phyloP scores from a whole-genome alignment of 202 grass and related monocot genomes.

The Elaeis oleifera region DNA sequence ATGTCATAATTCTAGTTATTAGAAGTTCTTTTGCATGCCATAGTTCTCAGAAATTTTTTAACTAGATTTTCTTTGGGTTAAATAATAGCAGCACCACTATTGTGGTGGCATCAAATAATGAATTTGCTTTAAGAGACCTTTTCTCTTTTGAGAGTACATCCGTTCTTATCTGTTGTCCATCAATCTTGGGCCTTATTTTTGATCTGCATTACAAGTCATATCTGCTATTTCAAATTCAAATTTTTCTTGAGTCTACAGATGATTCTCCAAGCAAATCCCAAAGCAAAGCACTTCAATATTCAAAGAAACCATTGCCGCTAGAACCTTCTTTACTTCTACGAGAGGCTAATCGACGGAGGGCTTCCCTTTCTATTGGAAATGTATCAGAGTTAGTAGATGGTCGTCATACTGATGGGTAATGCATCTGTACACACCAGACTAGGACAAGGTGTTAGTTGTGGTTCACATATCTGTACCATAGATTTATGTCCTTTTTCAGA shows the following conservation, averaged over 20 bases:
- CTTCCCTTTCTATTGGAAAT: conserved; percentile 96
- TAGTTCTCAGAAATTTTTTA: no score
- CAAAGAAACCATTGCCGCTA: conserved; percentile 70
- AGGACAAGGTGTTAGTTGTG: background rate
- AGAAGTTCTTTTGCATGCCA: no score
- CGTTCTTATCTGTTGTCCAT: no score
- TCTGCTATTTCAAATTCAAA: background rate
- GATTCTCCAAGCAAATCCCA: conserved; percentile 80
- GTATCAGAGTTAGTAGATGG: conserved; percentile 65
- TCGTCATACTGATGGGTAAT: conserved; percentile 69
- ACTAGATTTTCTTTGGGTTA: no score
- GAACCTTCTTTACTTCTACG: conserved; percentile 92
- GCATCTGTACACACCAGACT: background rate
- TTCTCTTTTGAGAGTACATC: no score
- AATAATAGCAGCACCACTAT: no score
- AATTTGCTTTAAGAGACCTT: no score
- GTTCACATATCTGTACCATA: conserved; percentile 7
- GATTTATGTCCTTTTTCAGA: conserved; percentile 9
- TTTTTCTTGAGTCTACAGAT: conserved; percentile 32
- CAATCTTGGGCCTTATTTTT: no score
- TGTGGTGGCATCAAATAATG: no score
- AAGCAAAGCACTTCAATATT: conserved; percentile 94
- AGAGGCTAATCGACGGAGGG: conserved; percentile 92
- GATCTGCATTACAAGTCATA: no score
- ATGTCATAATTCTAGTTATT: no score